Evolutionary conservation across 2,329 filamentous ascomycete species (phyloP), one percentile per base, ranked within the genome.

Genomic region (Colletotrichum echinochloae): DNA sequence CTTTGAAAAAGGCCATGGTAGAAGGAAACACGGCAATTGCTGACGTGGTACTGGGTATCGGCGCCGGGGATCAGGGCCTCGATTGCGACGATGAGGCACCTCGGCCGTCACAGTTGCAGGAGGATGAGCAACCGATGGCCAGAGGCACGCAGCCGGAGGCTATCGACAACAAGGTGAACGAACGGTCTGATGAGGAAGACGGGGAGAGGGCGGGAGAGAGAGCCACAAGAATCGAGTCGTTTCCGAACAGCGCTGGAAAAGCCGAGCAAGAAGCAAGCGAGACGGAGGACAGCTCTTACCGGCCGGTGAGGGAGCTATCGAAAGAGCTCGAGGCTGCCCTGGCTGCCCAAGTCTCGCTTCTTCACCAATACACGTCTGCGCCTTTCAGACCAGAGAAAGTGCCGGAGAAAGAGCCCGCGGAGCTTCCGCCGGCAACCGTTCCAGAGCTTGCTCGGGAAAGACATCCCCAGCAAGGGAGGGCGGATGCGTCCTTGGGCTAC

Each of bases 1-100:
- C 76, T 37, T 66, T 81, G 1, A 78, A 78, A 55, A 73, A 69
- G 57, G 75, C 78, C 2, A 75, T 81, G 62, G 73, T 76, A 18
- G 74, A 75, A 3, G 78, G 79, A 3, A 77, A 80, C 55, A 60
- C 73, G 0, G 74, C 72, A 6, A 75, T 80, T 20, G 74, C 74
- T 4, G 72, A 75, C 18, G 72, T 81, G 12, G 70, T 81, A 14
- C 74, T 75, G 3, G 73, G 73, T 44, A 75, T 76, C 11, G 75
- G 75, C 16, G 74, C 62, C 56, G 75, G 75, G n/a, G 74, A 74
- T 12, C 77, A 78, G 60, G 77, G 67, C 35, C 75, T 78, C 7
- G 48, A 37, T 37, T 60, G 60, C 23, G 75, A 71, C 60, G 78
- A 79, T 46, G 78, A 78, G 14, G 77, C 77, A 18, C 54, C 41